These are phyloP conservation scores for Talaromyces amestolkiae DNA, from an alignment of 2,329 filamentous ascomycete genomes.

Conservation along the genomic window DNA sequence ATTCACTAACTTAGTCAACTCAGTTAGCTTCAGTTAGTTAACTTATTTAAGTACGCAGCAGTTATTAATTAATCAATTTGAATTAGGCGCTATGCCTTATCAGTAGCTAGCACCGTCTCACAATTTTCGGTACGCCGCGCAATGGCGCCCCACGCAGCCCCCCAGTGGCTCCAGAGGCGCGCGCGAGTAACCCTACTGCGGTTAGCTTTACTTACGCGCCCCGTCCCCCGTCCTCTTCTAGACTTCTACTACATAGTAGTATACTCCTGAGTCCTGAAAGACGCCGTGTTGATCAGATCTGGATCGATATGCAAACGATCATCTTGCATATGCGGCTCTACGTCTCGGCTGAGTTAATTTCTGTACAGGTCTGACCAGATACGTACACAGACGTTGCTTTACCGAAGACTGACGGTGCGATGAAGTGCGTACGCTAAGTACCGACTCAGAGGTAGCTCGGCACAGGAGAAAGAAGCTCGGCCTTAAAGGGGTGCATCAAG, in stretches of 20 bases:
- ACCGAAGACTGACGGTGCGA: not conserved
- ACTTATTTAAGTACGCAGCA: not conserved
- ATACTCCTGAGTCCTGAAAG: no score
- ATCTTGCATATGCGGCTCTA: slow-evolving; percentile 2
- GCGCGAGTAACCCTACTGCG: not conserved
- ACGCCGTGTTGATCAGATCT: not conserved
- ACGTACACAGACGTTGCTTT: not conserved
- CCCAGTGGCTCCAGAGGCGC: not conserved
- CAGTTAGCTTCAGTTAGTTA: no score
- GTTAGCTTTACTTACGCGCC: not conserved
- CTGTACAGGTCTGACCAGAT: no score
- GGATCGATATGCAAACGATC: not conserved
- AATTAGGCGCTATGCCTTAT: not conserved
- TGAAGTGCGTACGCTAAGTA: not conserved
- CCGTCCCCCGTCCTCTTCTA: not conserved
- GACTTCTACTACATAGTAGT: no score
- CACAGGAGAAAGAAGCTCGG: not conserved
- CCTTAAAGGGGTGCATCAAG: not conserved
- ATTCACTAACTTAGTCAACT: not conserved
- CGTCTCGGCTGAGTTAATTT: not conserved
- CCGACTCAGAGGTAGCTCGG: not conserved
- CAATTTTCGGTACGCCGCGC: no score
- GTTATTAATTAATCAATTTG: not conserved
- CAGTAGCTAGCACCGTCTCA: not conserved
- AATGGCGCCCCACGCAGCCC: not conserved